phyloP scores from a whole-genome alignment of 495 filamentous ascomycete genomes.

The Ramalina intermedia region DNA sequence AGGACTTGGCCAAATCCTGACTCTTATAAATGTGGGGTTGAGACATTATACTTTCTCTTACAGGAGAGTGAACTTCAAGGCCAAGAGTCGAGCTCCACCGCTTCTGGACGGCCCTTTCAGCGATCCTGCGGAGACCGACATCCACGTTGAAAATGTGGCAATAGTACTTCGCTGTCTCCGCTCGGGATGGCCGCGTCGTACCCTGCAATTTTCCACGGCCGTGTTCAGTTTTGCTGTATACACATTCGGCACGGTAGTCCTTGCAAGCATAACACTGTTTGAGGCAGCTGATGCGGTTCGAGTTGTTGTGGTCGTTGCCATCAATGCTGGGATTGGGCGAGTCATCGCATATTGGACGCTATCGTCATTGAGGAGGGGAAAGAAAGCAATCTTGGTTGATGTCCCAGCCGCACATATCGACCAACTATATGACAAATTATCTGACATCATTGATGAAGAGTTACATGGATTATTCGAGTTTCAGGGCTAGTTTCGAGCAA shows the following conservation, averaged over 20 bases:
- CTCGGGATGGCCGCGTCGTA: not conserved
- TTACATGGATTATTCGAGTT: too few species aligned
- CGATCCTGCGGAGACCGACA: too few species aligned
- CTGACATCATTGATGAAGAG: too few species aligned
- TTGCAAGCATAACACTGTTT: conserved; percentile 7
- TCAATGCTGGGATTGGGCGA: conserved; percentile 3
- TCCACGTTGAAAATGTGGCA: too few species aligned
- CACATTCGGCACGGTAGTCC: conserved; percentile 1
- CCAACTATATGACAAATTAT: too few species aligned
- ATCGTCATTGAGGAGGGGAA: not conserved
- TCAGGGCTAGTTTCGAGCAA: too few species aligned
- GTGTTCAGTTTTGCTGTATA: conserved; percentile 1
- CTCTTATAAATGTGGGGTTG: conserved; percentile 2
- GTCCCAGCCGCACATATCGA: not conserved
- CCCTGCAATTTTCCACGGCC: conserved; percentile 2
- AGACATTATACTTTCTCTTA: not conserved
- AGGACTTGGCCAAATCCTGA: conserved; percentile 6
- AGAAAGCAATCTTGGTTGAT: conserved; percentile 1
- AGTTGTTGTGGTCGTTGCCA: not conserved
- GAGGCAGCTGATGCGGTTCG: conserved; percentile 5
- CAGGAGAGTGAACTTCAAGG: not conserved
- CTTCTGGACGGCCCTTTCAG: too few species aligned
- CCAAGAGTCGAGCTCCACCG: not conserved
- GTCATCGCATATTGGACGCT: conserved; percentile 1
- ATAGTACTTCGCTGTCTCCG: too few species aligned